Percentiles rank a stretch among this genome's conserved stretches.
Evolutionary conservation across 1,139 yeast genomes (phyloP).

Genomic region (Geotrichum siamense): DNA sequence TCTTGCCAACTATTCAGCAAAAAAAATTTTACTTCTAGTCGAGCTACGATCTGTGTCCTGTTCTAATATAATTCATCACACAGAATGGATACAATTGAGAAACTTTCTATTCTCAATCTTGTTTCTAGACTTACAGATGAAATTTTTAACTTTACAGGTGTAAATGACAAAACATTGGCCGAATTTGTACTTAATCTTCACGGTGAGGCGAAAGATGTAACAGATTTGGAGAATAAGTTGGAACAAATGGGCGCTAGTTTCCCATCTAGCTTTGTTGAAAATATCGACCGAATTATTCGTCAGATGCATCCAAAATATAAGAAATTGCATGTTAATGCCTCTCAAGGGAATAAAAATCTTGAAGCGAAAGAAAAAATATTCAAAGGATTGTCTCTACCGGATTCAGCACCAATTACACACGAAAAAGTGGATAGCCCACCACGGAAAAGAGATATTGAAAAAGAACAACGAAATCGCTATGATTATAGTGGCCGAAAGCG

Average conservation of each 20-base stretch:
- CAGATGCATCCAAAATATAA: slow-evolving; percentile 31
- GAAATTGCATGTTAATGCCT: slow-evolving; percentile 6
- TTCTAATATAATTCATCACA: too few relatives aligned
- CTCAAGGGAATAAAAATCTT: slow-evolving; percentile 1
- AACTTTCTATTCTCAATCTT: slow-evolving; percentile 33
- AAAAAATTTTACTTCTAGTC: neutral
- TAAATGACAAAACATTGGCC: slow-evolving; percentile 43
- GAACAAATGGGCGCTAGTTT: slow-evolving; percentile 60
- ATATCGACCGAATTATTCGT: slow-evolving; percentile 35
- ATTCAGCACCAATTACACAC: slow-evolving; percentile 13
- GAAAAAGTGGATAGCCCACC: slow-evolving; percentile 1
- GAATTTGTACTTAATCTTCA: slow-evolving; percentile 51
- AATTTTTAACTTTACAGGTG: slow-evolving; percentile 31
- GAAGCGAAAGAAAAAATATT: slow-evolving; percentile 17
- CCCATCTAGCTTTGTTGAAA: slow-evolving; percentile 40
- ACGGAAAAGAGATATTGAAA: slow-evolving; percentile 3
- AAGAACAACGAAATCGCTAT: slow-evolving; percentile 6
- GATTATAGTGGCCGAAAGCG: too few relatives aligned
- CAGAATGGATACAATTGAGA: slow-evolving; percentile 28
- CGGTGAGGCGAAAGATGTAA: slow-evolving; percentile 33
- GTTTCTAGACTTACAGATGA: slow-evolving; percentile 34
- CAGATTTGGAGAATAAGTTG: slow-evolving; percentile 41
- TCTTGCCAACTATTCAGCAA: neutral
- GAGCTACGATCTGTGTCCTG: too few relatives aligned
- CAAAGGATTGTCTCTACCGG: slow-evolving; percentile 25